Evolutionary conservation across 2,329 filamentous ascomycete genomes (phyloP).

Genomic region (Hymenoscyphus linearis): DNA sequence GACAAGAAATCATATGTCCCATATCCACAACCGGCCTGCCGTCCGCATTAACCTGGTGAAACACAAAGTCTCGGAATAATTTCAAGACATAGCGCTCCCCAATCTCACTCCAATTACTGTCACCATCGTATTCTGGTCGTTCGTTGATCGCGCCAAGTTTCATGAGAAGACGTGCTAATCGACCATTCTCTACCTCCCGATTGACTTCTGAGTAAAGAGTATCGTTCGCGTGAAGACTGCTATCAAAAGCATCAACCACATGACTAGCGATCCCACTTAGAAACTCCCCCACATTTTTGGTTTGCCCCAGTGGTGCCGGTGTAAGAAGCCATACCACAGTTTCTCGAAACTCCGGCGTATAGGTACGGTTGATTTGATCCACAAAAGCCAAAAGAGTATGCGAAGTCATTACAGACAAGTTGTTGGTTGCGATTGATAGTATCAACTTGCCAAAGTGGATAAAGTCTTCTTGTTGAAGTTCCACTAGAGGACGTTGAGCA

Average conservation of each 20-base stretch:
- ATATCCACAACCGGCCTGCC: slow-evolving; percentile 80
- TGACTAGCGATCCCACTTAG: slow-evolving; percentile 73
- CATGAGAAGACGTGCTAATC: slow-evolving; percentile 70
- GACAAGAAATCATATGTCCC: slow-evolving; percentile 76
- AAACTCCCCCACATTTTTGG: slow-evolving; percentile 75
- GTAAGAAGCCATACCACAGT: slow-evolving; percentile 78
- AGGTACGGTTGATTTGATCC: slow-evolving; percentile 71
- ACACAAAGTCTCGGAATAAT: slow-evolving; percentile 93
- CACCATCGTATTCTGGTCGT: slow-evolving; percentile 75
- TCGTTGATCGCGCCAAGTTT: slow-evolving; percentile 90
- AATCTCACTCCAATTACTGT: slow-evolving; percentile 80
- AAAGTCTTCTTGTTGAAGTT: slow-evolving; percentile 85
- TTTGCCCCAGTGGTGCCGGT: slow-evolving; percentile 49
- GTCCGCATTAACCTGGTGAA: slow-evolving; percentile 86
- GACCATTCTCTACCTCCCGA: slow-evolving; percentile 84
- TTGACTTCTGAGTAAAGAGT: slow-evolving; percentile 65
- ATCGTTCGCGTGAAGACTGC: slow-evolving; percentile 73
- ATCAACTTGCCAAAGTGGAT: slow-evolving; percentile 78
- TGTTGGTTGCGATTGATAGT: slow-evolving; percentile 73
- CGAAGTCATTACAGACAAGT: slow-evolving; percentile 42
- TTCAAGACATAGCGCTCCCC: slow-evolving; percentile 91
- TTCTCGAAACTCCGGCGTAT: slow-evolving; percentile 73
- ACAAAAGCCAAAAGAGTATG: slow-evolving; percentile 64
- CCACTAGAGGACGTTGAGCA: slow-evolving; percentile 57
- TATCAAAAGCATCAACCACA: slow-evolving; percentile 70